Conservation (phyloP, 108 stramenopile genomes). For the Skeletonema tropicum region DNA sequence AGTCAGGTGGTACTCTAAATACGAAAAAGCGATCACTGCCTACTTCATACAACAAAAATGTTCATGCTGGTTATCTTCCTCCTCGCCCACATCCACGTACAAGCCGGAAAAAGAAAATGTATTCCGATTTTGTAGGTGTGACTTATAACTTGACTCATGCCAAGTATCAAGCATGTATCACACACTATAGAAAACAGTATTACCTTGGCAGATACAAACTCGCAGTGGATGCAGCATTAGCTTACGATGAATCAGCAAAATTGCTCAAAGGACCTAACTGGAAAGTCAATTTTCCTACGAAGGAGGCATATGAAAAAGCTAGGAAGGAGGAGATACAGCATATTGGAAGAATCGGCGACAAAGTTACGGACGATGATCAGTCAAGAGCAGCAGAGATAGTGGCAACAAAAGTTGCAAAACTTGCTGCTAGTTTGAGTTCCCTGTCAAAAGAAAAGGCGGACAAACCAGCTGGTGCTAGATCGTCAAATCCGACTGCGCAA, state of each 20-base stretch:
- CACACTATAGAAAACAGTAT: slow-evolving; percentile 57
- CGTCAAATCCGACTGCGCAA: background rate
- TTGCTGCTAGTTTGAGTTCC: slow-evolving; percentile 18
- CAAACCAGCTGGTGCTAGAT: background rate
- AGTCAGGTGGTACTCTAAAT: background rate
- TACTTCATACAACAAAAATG: background rate
- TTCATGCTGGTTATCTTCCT: background rate
- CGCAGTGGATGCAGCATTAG: slow-evolving; percentile 52
- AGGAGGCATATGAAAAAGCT: slow-evolving; percentile 41
- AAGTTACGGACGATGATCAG: slow-evolving; percentile 15
- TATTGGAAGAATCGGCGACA: slow-evolving; percentile 10
- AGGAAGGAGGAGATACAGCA: slow-evolving; percentile 34
- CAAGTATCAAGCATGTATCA: slow-evolving; percentile 59
- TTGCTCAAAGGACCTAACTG: slow-evolving; percentile 51
- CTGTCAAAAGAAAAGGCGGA: background rate
- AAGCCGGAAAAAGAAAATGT: slow-evolving; percentile 47
- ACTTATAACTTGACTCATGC: slow-evolving; percentile 65
- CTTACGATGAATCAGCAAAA: slow-evolving; percentile 53
- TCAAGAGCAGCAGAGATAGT: slow-evolving; percentile 24
- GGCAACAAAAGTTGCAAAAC: slow-evolving; percentile 35
- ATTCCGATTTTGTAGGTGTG: slow-evolving; percentile 58
- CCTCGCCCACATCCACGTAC: slow-evolving; percentile 6
- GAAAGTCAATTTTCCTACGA: slow-evolving; percentile 52
- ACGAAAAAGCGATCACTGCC: background rate
- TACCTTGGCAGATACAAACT: slow-evolving; percentile 56